These are phyloP conservation scores for Agaricus subrufescens DNA, from an alignment of 768 basidiomycete species.

Conservation along the genomic window DNA sequence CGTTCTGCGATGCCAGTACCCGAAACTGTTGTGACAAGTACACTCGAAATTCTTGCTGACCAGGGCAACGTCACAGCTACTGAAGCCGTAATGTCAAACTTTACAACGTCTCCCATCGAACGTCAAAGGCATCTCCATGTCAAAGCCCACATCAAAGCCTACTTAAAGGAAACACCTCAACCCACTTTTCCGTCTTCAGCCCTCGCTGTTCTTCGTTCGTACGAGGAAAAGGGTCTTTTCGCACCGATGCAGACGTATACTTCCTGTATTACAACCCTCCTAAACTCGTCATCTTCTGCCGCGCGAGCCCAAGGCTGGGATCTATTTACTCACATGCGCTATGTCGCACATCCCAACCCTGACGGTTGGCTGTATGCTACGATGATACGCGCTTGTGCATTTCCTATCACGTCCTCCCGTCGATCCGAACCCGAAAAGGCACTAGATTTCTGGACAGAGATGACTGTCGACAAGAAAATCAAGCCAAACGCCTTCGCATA, in stretches of 20 bases:
- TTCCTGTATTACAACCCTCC: constrained; percentile 56
- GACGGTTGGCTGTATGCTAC: constrained; percentile 65
- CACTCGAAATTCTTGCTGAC: constrained; percentile 47
- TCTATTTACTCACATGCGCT: constrained; percentile 93
- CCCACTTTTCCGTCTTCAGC: constrained; percentile 57
- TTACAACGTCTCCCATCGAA: constrained; percentile 27
- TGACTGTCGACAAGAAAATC: constrained; percentile 70
- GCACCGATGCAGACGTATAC: constrained; percentile 77
- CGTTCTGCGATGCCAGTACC: constrained; percentile 37
- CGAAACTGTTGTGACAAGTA: constrained; percentile 36
- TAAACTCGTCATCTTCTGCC: constrained; percentile 40
- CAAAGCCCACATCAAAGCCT: constrained; percentile 34
- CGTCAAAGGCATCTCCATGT: constrained; percentile 69
- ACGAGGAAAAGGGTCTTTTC: constrained; percentile 58
- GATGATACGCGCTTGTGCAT: constrained; percentile 88
- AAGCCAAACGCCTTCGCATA: constrained; percentile 67
- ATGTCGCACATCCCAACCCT: constrained; percentile 84
- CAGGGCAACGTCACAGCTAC: constrained; percentile 39
- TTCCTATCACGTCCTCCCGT: constrained; percentile 35
- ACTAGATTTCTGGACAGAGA: constrained; percentile 89
- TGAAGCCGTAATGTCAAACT: constrained; percentile 29
- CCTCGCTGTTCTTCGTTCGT: constrained; percentile 62
- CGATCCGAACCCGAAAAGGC: constrained; percentile 86
- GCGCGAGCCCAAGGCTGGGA: constrained; percentile 87
- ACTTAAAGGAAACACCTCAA: constrained; percentile 45